Evolutionary conservation across 2,329 filamentous ascomycete species (phyloP).

Genomic region (Colletotrichum trifolii): DNA sequence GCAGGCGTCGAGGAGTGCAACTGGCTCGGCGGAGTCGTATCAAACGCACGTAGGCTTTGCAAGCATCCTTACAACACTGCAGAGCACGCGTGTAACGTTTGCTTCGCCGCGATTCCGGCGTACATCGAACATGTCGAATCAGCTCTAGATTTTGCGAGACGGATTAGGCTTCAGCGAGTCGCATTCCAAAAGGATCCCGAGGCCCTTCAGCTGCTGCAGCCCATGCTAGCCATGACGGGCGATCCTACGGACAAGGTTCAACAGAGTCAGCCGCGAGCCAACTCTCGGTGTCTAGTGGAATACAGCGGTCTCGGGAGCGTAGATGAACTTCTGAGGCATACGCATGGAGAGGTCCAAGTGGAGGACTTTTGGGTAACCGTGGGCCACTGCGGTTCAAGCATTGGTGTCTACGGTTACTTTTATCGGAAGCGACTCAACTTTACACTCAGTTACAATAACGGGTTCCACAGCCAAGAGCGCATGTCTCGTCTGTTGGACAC

Average conservation of each 20-base stretch:
- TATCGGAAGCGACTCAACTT: not conserved
- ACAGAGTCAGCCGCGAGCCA: not conserved
- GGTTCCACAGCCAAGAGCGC: slow-evolving; percentile 1
- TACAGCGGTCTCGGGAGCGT: slow-evolving; percentile 17
- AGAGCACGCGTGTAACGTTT: slow-evolving; percentile 3
- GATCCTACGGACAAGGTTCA: not conserved
- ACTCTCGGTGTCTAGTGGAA: slow-evolving; percentile 9
- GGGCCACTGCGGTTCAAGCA: not conserved
- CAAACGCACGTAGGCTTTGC: not conserved
- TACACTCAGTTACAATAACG: slow-evolving; percentile 20
- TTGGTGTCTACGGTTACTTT: slow-evolving; percentile 14
- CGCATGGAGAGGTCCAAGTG: slow-evolving; percentile 5
- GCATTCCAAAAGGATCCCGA: slow-evolving; percentile 9
- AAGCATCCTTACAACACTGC: not conserved
- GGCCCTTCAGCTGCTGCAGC: slow-evolving; percentile 1
- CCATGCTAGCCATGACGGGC: not conserved
- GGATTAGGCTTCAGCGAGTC: slow-evolving; percentile 2
- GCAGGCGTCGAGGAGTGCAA: not conserved
- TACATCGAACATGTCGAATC: not conserved
- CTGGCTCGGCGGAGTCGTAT: slow-evolving; percentile 8
- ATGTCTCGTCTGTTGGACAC: not conserved
- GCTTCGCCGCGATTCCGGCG: slow-evolving; percentile 5
- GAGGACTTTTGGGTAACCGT: slow-evolving; percentile 15
- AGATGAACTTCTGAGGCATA: not conserved
- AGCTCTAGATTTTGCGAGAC: not conserved